Conservation (phyloP, 108 stramenopile genomes). For the Phaeodactylum tricornutum region DNA sequence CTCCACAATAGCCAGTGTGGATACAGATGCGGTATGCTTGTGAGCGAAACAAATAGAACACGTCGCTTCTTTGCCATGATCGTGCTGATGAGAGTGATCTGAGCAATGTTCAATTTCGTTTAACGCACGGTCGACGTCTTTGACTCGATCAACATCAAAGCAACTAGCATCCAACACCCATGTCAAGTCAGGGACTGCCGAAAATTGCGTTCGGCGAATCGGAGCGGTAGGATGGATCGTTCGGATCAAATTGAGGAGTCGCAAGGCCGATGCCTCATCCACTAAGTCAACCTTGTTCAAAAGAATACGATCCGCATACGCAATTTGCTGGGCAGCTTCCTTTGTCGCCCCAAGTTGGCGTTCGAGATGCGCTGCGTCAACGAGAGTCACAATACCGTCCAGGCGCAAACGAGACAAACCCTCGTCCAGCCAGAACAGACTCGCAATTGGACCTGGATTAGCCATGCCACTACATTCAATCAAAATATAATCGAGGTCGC, state of each 20-base stretch:
- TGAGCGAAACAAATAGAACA: neutral
- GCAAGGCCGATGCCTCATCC: neutral
- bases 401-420: slow-evolving; percentile 55
- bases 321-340: slow-evolving; percentile 85
- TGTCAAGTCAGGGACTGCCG: slow-evolving; percentile 61
- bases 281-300: slow-evolving; percentile 81
- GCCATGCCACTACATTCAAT: slow-evolving; percentile 87
- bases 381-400: slow-evolving; percentile 73
- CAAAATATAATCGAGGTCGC: slow-evolving; percentile 77
- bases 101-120: neutral
- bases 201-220: slow-evolving; percentile 54
- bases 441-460: slow-evolving; percentile 83
- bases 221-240: slow-evolving; percentile 85
- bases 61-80: slow-evolving; percentile 1
- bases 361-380: slow-evolving; percentile 56
- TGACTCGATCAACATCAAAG: slow-evolving; percentile 52
- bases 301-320: slow-evolving; percentile 78
- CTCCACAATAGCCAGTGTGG: slow-evolving; percentile 41
- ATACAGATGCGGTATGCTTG: slow-evolving; percentile 50
- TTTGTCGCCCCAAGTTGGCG: slow-evolving; percentile 51
- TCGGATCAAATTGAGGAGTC: slow-evolving; percentile 19
- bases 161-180: slow-evolving; percentile 85
- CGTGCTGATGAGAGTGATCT: slow-evolving; percentile 1
- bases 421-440: slow-evolving; percentile 84
- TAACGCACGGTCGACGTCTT: slow-evolving; percentile 32